Percentiles rank a stretch among this genome's conserved stretches.
phyloP scores from a whole-genome alignment of 1,139 yeast genomes.

The Lodderomyces jiufengensis region DNA sequence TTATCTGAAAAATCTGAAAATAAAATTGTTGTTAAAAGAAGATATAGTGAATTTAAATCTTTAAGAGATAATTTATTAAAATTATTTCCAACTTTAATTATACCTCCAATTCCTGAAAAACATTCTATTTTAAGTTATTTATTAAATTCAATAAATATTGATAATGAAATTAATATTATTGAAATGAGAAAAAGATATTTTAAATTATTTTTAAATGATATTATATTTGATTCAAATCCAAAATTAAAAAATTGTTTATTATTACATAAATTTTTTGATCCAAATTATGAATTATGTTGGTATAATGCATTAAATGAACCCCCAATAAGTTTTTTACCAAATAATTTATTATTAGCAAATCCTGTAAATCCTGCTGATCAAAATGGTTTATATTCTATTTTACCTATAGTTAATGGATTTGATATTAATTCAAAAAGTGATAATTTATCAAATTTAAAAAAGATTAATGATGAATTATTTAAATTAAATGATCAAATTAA shows the following conservation, averaged over 20 bases:
- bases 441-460: constrained; percentile 30
- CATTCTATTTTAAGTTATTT: constrained; percentile 47
- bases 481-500: constrained; percentile 34
- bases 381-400: constrained; percentile 41
- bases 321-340: constrained; percentile 40
- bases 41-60: constrained; percentile 56
- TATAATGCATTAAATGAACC: constrained; percentile 46
- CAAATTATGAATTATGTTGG: constrained; percentile 48
- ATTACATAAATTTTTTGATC: constrained; percentile 44
- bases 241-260: constrained; percentile 28
- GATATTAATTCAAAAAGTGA: constrained; percentile 31
- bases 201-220: constrained; percentile 34
- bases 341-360: constrained; percentile 38
- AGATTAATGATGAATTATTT: constrained; percentile 36
- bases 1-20: constrained; percentile 12
- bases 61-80: constrained; percentile 42
- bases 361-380: constrained; percentile 46
- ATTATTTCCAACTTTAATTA: constrained; percentile 47
- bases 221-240: constrained; percentile 27
- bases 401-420: constrained; percentile 39
- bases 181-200: constrained; percentile 43
- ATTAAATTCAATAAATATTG: constrained; percentile 36
- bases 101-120: constrained; percentile 60
- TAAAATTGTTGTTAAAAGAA: constrained; percentile 39
- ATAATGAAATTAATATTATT: constrained; percentile 36